Base-by-base conservation (phyloP, 2,329 filamentous ascomycete genomes). In the Colletotrichum echinochloae region DNA sequence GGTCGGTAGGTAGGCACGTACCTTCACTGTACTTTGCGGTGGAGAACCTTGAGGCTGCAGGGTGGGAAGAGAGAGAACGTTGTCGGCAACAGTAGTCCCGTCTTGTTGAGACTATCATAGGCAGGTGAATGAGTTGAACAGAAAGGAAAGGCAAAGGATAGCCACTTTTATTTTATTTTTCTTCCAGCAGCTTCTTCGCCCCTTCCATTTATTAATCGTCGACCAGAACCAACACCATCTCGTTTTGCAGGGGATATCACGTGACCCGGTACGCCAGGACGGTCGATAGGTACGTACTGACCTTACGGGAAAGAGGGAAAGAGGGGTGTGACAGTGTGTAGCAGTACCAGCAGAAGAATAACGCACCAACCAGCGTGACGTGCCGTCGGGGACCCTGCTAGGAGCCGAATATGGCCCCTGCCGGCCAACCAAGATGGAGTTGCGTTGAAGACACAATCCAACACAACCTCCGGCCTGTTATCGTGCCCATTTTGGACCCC, bases 291-390 rank as follows among this genome's bases (percentile, higher is more conserved):
- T 52, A 30, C 35, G 60, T 52, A 62, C 48, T 20, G 37, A 18
- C 4, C n/a, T 20, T 30, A 33, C 48, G 37, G 60, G 35, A 56
- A 44, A 46, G 14, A 20, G 51, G 46, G 41, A n/a, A n/a, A n/a
- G n/a, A n/a, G 61, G 49, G 9, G 14, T n/a, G n/a, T n/a, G n/a
- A n/a, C n/a, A n/a, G n/a, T n/a, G n/a, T n/a, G n/a, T n/a, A n/a
- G n/a, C n/a, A n/a, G n/a, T n/a, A n/a, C n/a, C n/a, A 18, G 6
- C 33, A 20, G 7, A 16, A 26, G 30, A 18, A 39, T 35, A 37
- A 60, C 41, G 52, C 60, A 49, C 65, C 65, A 57, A 65, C 65
- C 60, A 68, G 60, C 65, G 30, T 46, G 35, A 66, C 33, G 28
- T n/a, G 20, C 39, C 20, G 61, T 35, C 30, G 51, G 49, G 39